phyloP scores from a whole-genome alignment of 306 rosid genomes.

The Corylus heterophylla region DNA sequence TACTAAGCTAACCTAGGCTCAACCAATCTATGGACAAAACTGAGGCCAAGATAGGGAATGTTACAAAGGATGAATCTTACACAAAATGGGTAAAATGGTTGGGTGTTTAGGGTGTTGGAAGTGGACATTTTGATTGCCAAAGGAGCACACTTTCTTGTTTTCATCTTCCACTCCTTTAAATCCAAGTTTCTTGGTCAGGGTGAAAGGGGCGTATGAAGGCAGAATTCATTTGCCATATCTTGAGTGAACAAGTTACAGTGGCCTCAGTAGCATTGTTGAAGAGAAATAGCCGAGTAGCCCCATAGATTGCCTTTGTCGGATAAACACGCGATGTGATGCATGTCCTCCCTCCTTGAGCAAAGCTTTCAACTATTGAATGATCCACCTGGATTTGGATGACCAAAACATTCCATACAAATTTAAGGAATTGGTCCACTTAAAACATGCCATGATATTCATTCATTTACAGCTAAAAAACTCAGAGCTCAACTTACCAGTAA shows the following conservation, averaged over 20 bases:
- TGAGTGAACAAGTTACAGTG: constrained; percentile 61
- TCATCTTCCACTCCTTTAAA: too few species aligned
- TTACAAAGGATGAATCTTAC: too few species aligned
- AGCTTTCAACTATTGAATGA: constrained; percentile 88
- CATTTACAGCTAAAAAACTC: too few species aligned
- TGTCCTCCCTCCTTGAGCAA: constrained; percentile 90
- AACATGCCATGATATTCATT: neutral
- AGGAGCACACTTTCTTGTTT: too few species aligned
- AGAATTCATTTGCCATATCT: constrained; percentile 92
- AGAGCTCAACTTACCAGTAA: constrained; percentile 54
- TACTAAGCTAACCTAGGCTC: too few species aligned
- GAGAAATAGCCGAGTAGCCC: constrained; percentile 66
- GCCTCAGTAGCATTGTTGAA: constrained; percentile 85
- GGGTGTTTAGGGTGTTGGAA: too few species aligned
- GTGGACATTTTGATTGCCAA: too few species aligned
- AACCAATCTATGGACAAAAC: too few species aligned
- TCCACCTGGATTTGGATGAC: constrained; percentile 67
- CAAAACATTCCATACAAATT: neutral
- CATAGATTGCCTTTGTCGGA: constrained; percentile 90
- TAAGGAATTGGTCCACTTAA: neutral
- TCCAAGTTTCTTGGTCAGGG: constrained; percentile 21
- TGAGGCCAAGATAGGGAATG: too few species aligned
- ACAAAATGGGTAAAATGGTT: too few species aligned
- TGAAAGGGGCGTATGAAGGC: constrained; percentile 81
- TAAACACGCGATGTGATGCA: constrained; percentile 72